Conservation (phyloP, 495 filamentous ascomycete genomes). For the Cetradonia linearis region DNA sequence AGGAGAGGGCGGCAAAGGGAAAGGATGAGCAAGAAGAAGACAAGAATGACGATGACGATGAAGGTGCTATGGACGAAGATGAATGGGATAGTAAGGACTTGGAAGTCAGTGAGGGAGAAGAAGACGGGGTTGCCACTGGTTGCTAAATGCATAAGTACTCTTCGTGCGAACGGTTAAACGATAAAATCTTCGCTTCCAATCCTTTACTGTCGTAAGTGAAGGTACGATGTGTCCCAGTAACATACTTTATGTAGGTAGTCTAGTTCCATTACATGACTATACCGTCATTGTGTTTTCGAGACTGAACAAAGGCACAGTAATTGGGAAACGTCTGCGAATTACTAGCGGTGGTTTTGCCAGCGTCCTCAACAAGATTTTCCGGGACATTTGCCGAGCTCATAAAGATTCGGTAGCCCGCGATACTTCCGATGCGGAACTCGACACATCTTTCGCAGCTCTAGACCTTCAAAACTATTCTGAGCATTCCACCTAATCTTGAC, state of each 20-base stretch:
- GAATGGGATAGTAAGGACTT: constrained; percentile 47
- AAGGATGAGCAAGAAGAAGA: constrained; percentile 43
- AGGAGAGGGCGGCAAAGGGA: constrained; percentile 29
- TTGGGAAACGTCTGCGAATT: too few species aligned
- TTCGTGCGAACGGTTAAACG: neutral
- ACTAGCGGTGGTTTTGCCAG: too few species aligned
- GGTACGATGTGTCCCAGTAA: too few species aligned
- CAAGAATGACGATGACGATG: constrained; percentile 46
- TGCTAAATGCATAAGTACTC: constrained; percentile 5
- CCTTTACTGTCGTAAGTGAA: too few species aligned
- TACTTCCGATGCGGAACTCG: constrained; percentile 3
- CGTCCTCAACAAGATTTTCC: too few species aligned
- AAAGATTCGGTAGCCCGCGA: neutral
- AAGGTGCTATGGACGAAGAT: constrained; percentile 44
- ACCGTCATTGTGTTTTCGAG: too few species aligned
- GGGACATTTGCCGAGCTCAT: too few species aligned
- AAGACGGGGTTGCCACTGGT: constrained; percentile 35
- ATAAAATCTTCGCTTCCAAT: neutral
- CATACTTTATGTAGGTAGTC: too few species aligned
- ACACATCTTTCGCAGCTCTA: neutral
- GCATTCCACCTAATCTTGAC: neutral
- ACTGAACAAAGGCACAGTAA: too few species aligned
- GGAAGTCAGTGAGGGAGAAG: constrained; percentile 42
- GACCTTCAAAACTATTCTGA: neutral
- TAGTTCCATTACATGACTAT: too few species aligned